phyloP scores from a whole-genome alignment of 2,329 filamentous ascomycete species.

The Basipetospora chlamydospora region DNA sequence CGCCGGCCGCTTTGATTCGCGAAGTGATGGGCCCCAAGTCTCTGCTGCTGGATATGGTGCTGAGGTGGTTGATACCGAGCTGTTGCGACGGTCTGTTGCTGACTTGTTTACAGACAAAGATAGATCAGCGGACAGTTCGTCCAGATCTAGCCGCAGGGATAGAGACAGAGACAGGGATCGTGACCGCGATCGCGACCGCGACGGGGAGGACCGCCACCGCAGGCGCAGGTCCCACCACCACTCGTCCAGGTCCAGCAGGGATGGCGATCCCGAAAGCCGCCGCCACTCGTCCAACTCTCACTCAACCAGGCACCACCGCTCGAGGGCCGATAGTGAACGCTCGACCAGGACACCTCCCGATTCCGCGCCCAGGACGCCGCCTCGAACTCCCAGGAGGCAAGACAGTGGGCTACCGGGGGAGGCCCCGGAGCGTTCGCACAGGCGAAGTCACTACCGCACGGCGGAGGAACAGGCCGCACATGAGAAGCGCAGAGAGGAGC shows the following conservation, averaged over 20 bases:
- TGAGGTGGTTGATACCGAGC: background rate
- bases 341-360: constrained; percentile 11
- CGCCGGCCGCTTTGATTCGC: background rate
- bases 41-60: background rate
- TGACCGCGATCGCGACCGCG: constrained; percentile 13
- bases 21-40: constrained; percentile 5
- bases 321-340: constrained; percentile 13
- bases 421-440: background rate
- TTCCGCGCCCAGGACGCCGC: background rate
- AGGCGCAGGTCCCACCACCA: constrained; percentile 4
- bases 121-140: constrained; percentile 8
- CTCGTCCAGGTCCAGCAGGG: constrained; percentile 3
- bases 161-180: no score
- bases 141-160: no score
- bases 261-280: constrained; percentile 6
- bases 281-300: constrained; percentile 4
- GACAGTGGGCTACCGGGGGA: constrained; percentile 3
- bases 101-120: constrained; percentile 37
- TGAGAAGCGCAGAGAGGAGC: constrained; percentile 34
- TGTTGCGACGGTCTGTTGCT: constrained; percentile 33
- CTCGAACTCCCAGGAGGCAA: constrained; percentile 6
- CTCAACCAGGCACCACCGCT: constrained; percentile 4
- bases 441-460: constrained; percentile 21
- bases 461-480: constrained; percentile 35
- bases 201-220: constrained; percentile 11